phyloP scores from a whole-genome alignment of 345 rosid species.

The Linum lewisii region DNA sequence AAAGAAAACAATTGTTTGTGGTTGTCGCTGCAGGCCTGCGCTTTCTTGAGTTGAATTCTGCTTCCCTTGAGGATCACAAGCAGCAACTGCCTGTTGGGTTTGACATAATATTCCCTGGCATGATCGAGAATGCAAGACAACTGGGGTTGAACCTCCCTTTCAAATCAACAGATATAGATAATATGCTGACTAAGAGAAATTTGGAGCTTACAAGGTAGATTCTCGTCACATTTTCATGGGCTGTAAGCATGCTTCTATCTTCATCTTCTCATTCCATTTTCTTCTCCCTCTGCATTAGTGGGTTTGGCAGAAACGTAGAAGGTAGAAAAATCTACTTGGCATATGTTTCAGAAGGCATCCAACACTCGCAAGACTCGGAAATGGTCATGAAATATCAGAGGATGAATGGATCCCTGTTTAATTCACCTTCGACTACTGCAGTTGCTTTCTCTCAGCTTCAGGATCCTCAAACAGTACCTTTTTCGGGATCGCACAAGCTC shows the following conservation, averaged over 20 bases:
- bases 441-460: conserved; percentile 47
- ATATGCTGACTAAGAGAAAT: conserved; percentile 42
- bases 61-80: conserved; percentile 45
- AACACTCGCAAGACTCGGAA: conserved; percentile 48
- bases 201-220: conserved; percentile 48
- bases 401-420: conserved; percentile 64
- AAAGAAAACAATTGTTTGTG: too few relatives aligned
- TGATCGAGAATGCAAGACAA: conserved; percentile 61
- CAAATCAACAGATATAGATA: conserved; percentile 31
- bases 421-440: conserved; percentile 90
- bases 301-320: conserved; percentile 21
- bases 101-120: conserved; percentile 69
- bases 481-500: not conserved
- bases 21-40: conserved; percentile 48
- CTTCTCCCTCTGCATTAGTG: conserved; percentile 16
- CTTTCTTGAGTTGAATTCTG: conserved; percentile 53
- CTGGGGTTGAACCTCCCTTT: conserved; percentile 57
- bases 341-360: conserved; percentile 65
- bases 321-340: conserved; percentile 53
- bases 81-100: conserved; percentile 58
- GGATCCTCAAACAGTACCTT: conserved; percentile 18
- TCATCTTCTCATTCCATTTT: conserved; percentile 1
- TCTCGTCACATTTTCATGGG: not conserved
- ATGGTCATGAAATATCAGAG: conserved; percentile 55
- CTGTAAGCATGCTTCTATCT: not conserved